Evolutionary conservation across 148 eudicot species (phyloP), one percentile per base, ranked within the genome.

Genomic region (Nyssa sinensis): DNA sequence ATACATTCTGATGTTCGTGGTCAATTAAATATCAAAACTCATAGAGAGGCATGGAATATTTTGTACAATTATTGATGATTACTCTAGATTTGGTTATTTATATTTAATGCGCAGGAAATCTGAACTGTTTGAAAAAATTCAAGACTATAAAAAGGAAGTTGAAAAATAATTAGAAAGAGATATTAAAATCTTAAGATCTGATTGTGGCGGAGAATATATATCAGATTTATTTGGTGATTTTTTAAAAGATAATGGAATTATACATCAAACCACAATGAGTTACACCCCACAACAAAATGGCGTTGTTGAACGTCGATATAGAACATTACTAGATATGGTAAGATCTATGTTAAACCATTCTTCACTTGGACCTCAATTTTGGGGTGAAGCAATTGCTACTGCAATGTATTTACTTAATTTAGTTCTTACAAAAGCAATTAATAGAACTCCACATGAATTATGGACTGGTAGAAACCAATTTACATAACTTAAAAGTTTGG

Each of bases 21-120:
- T n/a, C n/a, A n/a, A n/a, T n/a, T n/a, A n/a, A n/a, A n/a, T n/a
- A n/a, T n/a, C n/a, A n/a, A n/a, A n/a, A n/a, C n/a, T n/a, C n/a
- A n/a, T n/a, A n/a, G n/a, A n/a, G n/a, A n/a, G n/a, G n/a, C n/a
- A n/a, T n/a, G n/a, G n/a, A n/a, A n/a, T n/a, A n/a, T n/a, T n/a
- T n/a, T n/a, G n/a, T n/a, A n/a, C n/a, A n/a, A n/a, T 34, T 34
- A 64, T 33, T 0, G 67, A 64, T 63, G 66, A 63, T 31, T 63
- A 31, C 30, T 63, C 39, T 29, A 31, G 23, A 31, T 63, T 29
- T 63, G 39, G 66, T 14, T 32, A 31, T 31, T 31, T 63, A 16
- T 63, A 63, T 63, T 63, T 63, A 32, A 63, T 63, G 39, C 13
- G 11, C 6, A 63, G n/a, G 6, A 63, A 63, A 32, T 63, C 11